Percentiles rank a stretch among this genome's conserved stretches.
Conservation (phyloP, 768 basidiomycete species). For the Boletus patriciae region DNA sequence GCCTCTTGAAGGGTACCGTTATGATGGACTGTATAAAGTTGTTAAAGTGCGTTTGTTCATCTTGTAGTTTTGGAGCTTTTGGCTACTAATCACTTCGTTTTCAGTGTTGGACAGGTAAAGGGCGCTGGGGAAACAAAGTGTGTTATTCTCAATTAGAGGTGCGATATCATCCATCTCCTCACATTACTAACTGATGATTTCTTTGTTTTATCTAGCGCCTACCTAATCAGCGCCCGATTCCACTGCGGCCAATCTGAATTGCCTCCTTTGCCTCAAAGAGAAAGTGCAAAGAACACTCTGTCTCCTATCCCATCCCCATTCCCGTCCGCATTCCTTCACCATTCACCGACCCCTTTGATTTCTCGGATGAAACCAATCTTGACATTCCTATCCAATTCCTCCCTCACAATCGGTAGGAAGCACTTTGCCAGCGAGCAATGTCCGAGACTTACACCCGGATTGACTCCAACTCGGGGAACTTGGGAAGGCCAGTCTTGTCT, state of each 20-base stretch:
- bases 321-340: neutral
- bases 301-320: neutral
- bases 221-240: conserved; percentile 27
- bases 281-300: neutral
- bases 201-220: conserved; percentile 20
- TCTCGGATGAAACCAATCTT: neutral
- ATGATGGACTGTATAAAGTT: conserved; percentile 33
- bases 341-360: neutral
- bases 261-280: too few species aligned
- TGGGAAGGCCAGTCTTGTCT: too few species aligned
- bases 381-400: too few species aligned
- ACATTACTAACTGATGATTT: neutral
- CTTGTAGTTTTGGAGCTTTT: neutral
- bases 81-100: neutral
- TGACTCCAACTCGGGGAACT: too few species aligned
- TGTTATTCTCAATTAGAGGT: conserved; percentile 32
- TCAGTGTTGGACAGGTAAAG: conserved; percentile 26
- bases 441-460: too few species aligned
- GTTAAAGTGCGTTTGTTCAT: conserved; percentile 13
- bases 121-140: conserved; percentile 9
- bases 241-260: neutral
- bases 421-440: too few species aligned
- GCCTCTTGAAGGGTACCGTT: conserved; percentile 26
- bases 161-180: neutral
- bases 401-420: neutral